phyloP scores from a whole-genome alignment of 1,284 basidiomycete species.

The Naganishia sp. region DNA sequence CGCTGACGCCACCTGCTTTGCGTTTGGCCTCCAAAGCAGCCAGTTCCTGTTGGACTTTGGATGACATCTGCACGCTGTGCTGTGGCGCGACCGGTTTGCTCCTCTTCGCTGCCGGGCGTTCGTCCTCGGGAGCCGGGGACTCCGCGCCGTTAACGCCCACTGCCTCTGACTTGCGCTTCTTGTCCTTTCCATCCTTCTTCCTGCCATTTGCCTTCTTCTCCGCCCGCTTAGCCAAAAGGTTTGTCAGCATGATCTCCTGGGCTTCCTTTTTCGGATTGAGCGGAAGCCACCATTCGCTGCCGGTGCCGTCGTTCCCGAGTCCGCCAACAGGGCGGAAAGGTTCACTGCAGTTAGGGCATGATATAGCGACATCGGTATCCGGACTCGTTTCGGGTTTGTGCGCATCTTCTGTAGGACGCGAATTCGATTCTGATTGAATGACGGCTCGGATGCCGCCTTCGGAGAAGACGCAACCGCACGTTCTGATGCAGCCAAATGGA shows the following conservation, averaged over 20 bases:
- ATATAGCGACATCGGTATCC: conserved; percentile 35
- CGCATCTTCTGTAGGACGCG: conserved; percentile 21
- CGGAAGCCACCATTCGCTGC: conserved; percentile 37
- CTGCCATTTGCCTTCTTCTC: conserved; percentile 45
- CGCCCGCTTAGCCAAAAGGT: conserved; percentile 43
- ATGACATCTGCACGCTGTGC: conserved; percentile 23
- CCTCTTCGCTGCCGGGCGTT: conserved; percentile 3
- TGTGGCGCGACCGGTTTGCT: conserved; percentile 11
- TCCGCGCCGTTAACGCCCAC: neutral
- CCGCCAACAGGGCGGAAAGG: conserved; percentile 41
- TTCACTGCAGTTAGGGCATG: conserved; percentile 52
- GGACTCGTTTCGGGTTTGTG: conserved; percentile 18
- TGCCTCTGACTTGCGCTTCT: conserved; percentile 37
- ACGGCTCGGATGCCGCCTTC: conserved; percentile 71
- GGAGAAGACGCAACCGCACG: conserved; percentile 86
- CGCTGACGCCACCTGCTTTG: conserved; percentile 49
- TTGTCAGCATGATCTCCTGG: conserved; percentile 48
- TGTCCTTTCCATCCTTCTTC: conserved; percentile 29
- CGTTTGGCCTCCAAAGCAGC: conserved; percentile 53
- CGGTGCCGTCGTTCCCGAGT: conserved; percentile 19
- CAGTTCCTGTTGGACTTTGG: conserved; percentile 47
- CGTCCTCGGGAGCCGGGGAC: conserved; percentile 2
- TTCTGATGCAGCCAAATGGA: conserved; percentile 80
- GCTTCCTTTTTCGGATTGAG: conserved; percentile 48
- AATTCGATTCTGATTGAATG: conserved; percentile 19